Base-by-base conservation (phyloP, 2,329 filamentous ascomycete genomes). In the Colletotrichum lupini region DNA sequence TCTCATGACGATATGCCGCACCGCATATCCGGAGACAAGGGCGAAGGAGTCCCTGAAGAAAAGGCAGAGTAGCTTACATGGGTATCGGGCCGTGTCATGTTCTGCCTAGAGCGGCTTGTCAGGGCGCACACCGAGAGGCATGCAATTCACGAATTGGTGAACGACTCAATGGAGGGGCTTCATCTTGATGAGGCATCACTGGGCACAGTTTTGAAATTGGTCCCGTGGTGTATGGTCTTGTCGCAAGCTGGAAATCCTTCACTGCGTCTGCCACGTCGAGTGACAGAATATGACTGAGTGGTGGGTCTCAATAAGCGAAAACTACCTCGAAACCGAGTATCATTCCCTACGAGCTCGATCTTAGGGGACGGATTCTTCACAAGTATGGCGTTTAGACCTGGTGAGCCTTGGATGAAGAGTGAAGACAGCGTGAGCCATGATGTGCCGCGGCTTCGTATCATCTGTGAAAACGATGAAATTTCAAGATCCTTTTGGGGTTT, bases 1-100 rank as follows among this genome's bases (percentile, higher is more conserved):
- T 70, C 70, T 65, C 46, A 56, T 70, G 67, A 70, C 67, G 55
- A 73, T 52, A 19, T 57, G 28, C 60, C 55, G 55, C 22, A 28
- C 49, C 49, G 56, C 26, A 35, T 19, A n/a, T 61, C 66, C 53
- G 67, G 67, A 56, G 60, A 59, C 68, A 52, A 4, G 24, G 30
- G 37, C 37, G 8, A 19, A 16, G 14, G 16, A 4, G 16, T 19
- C 9, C 3, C 37, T 42, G 16, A 8, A 42, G 37, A 19, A 19
- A 49, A 11, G 42, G 5, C 11, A 62, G 11, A 30, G 12, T 12
- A 12, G 16, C 32, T 19, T 57, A 49, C 24, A 59, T 52, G 35
- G 53, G 8, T 30, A 12, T 24, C 24, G 26, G 9, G 32, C 6
- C 24, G 32, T 16, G 3, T 8, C 26, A 42, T 35, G 1, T 24